Conservation (phyloP, 768 basidiomycete genomes). For the Crucibulum laeve region DNA sequence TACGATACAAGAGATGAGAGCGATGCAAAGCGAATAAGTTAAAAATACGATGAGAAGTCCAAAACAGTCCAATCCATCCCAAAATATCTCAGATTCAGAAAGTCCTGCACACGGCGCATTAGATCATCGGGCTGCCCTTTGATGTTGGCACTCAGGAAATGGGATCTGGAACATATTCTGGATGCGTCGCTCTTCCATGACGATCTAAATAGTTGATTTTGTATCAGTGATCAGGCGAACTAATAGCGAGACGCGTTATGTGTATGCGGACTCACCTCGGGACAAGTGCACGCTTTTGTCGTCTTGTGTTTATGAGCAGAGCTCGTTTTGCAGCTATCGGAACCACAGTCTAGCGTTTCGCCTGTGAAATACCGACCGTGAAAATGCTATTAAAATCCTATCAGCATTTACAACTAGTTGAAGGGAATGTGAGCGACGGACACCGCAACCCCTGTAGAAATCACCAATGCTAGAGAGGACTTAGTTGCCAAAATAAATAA, state of each 20-base stretch:
- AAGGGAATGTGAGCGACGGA: slow-evolving; percentile 17
- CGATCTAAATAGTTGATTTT: slow-evolving; percentile 23
- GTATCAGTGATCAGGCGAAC: not conserved
- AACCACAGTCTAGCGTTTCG: slow-evolving; percentile 34
- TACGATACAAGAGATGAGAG: too few relatives aligned
- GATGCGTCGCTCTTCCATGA: slow-evolving; percentile 36
- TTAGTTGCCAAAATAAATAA: slow-evolving; percentile 2
- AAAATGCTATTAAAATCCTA: slow-evolving; percentile 32
- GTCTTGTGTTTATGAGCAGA: slow-evolving; percentile 39
- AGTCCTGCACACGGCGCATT: too few relatives aligned
- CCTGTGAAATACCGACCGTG: slow-evolving; percentile 47
- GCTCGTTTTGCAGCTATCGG: slow-evolving; percentile 34
- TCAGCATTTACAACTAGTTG: slow-evolving; percentile 1
- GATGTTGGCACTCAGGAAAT: slow-evolving; percentile 37
- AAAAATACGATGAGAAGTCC: too few relatives aligned
- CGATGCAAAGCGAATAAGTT: too few relatives aligned
- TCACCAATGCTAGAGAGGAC: slow-evolving; percentile 35
- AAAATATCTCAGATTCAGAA: too few relatives aligned
- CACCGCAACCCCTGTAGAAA: slow-evolving; percentile 47
- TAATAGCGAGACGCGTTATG: not conserved
- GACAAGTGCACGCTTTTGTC: slow-evolving; percentile 34
- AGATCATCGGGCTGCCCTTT: slow-evolving; percentile 29
- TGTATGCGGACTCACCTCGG: slow-evolving; percentile 25
- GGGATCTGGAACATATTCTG: slow-evolving; percentile 45
- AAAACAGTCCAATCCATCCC: too few relatives aligned